Conservation (phyloP, 2,329 filamentous ascomycete genomes). For the Ophidiomyces ophidiicola region DNA sequence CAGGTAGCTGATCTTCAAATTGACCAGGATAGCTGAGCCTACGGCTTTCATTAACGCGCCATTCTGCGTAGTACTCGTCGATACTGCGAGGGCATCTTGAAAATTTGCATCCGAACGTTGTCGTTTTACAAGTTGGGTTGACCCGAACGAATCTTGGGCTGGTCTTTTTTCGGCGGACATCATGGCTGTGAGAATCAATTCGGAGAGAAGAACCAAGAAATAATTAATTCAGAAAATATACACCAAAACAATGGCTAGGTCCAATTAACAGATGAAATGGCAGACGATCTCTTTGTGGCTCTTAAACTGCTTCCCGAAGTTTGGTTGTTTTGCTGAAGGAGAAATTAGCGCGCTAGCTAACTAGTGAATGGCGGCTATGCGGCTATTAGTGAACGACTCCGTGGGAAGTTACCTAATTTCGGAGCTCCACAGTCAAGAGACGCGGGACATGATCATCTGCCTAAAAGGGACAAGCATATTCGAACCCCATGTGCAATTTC, state of each 20-base stretch:
- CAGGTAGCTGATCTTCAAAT: not conserved
- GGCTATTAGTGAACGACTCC: not conserved
- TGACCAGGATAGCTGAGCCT: constrained; percentile 19
- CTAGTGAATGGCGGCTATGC: constrained; percentile 2
- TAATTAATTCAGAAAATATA: not conserved
- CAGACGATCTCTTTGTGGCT: too few relatives aligned
- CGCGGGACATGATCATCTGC: constrained; percentile 2
- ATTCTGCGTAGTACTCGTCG: constrained; percentile 45
- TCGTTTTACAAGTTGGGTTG: constrained; percentile 70
- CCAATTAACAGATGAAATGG: too few relatives aligned
- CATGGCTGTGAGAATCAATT: constrained; percentile 16
- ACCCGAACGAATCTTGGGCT: constrained; percentile 69
- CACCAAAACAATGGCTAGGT: not conserved
- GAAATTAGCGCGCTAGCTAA: not conserved
- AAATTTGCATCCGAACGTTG: constrained; percentile 59
- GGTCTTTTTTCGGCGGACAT: constrained; percentile 92
- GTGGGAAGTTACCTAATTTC: not conserved
- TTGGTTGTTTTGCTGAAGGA: not conserved
- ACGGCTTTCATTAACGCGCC: constrained; percentile 56
- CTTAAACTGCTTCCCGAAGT: too few relatives aligned
- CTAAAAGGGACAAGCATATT: constrained; percentile 4
- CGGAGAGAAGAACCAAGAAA: not conserved
- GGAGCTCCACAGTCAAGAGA: not conserved
- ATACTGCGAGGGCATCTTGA: constrained; percentile 44
- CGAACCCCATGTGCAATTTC: not conserved